Evolutionary conservation across 495 filamentous ascomycete species (phyloP).

Genomic region (Hypoxylon rickii): DNA sequence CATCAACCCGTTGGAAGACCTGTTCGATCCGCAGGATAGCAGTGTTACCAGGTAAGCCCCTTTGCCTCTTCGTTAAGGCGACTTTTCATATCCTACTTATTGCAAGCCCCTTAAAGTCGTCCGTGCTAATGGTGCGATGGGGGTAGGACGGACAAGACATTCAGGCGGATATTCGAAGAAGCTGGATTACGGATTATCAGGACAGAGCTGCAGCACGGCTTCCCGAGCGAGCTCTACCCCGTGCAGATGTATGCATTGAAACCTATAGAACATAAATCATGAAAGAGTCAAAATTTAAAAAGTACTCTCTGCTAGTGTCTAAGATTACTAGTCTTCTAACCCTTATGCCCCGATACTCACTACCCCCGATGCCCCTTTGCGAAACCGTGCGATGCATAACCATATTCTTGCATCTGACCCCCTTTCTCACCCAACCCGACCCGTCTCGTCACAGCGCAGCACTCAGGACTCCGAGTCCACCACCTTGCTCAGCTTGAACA

Average conservation of each 20-base stretch:
- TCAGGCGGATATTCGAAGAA: conserved; percentile 67
- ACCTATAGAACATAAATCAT: conserved; percentile 29
- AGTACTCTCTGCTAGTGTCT: neutral
- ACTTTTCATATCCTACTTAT: too few species aligned
- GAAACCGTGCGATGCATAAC: too few species aligned
- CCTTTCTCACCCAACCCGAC: too few species aligned
- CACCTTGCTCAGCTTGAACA: conserved; percentile 59
- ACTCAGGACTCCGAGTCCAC: conserved; percentile 1
- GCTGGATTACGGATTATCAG: conserved; percentile 69
- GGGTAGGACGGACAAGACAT: conserved; percentile 68
- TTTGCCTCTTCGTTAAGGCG: neutral
- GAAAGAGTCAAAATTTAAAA: neutral
- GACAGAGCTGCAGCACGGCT: conserved; percentile 77
- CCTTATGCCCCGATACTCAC: too few species aligned
- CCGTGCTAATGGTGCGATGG: too few species aligned
- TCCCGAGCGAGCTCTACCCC: conserved; percentile 66
- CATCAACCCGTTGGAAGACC: conserved; percentile 67
- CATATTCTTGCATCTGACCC: too few species aligned
- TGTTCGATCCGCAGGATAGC: conserved; percentile 78
- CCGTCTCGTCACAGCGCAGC: neutral
- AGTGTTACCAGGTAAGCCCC: conserved; percentile 67
- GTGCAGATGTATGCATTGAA: conserved; percentile 73
- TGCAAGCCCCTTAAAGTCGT: too few species aligned
- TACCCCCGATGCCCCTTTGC: neutral
- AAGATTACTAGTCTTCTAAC: neutral